Conservation (phyloP, 2,329 filamentous ascomycete genomes). For the Bipolaris bicolor region DNA sequence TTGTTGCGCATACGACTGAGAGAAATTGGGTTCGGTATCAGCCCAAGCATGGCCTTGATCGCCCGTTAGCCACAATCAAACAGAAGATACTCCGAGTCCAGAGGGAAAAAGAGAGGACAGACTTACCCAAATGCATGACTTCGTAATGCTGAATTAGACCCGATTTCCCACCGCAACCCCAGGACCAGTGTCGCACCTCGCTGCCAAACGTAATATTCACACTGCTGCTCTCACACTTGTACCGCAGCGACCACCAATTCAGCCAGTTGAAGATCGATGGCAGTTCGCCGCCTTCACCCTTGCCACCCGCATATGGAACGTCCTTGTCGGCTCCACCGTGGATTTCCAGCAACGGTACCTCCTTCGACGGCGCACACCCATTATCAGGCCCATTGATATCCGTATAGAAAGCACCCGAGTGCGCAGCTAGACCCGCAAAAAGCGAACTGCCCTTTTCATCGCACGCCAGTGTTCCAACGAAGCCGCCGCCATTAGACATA, state of each 20-base stretch:
- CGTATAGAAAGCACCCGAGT: conserved; percentile 56
- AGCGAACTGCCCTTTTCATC: conserved; percentile 48
- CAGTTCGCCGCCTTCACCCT: conserved; percentile 52
- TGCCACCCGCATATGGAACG: conserved; percentile 55
- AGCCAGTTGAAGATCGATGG: conserved; percentile 55
- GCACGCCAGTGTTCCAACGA: conserved; percentile 57
- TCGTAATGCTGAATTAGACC: conserved; percentile 55
- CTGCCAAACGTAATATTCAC: conserved; percentile 30
- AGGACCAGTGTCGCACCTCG: conserved; percentile 53
- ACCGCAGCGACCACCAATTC: conserved; percentile 52
- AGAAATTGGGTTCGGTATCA: conserved; percentile 55
- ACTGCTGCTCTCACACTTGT: conserved; percentile 38
- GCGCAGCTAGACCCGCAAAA: conserved; percentile 56
- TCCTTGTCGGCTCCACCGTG: conserved; percentile 58
- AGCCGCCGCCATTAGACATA: conserved; percentile 57
- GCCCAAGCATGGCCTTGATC: conserved; percentile 53
- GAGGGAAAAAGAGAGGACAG: background rate
- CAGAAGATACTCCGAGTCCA: no score
- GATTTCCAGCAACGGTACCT: conserved; percentile 57
- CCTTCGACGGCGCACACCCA: conserved; percentile 50
- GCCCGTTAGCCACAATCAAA: conserved; percentile 8
- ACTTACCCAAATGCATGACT: conserved; percentile 52
- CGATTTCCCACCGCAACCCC: conserved; percentile 49
- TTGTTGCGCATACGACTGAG: conserved; percentile 49
- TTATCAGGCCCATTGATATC: conserved; percentile 47